phyloP scores from a whole-genome alignment of 495 filamentous ascomycete genomes.

The Aspergillus homomorphus region DNA sequence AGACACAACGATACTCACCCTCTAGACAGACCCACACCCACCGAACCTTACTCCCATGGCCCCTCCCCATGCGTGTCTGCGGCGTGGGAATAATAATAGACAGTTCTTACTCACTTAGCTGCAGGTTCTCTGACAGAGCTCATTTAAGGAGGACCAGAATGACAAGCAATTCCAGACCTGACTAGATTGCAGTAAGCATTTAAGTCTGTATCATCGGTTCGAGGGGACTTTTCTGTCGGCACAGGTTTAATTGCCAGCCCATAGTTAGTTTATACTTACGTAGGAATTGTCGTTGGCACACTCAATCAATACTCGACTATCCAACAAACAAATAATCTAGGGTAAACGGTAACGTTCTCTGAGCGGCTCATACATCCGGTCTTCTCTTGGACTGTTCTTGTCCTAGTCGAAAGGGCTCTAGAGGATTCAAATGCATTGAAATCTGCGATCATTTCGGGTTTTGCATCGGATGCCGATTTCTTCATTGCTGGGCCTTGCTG shows the following conservation, averaged over 20 bases:
- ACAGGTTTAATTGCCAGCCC: not conserved
- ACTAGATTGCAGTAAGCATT: not conserved
- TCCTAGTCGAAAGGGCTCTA: not conserved
- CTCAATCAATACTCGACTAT: not conserved
- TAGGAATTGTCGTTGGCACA: no score
- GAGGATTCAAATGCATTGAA: not conserved
- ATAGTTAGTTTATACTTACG: no score
- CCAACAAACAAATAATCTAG: not conserved
- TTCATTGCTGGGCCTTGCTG: not conserved
- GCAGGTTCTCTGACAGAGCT: slow-evolving; percentile 15
- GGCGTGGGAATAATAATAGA: not conserved
- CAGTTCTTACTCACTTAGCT: slow-evolving; percentile 15
- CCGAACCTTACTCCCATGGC: not conserved
- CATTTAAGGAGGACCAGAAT: not conserved
- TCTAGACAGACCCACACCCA: slow-evolving; percentile 6
- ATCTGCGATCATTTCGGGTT: not conserved
- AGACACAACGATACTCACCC: slow-evolving; percentile 2
- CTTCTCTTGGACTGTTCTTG: not conserved
- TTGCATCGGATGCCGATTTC: not conserved
- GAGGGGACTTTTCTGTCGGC: not conserved
- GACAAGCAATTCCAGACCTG: not conserved
- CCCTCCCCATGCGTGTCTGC: not conserved
- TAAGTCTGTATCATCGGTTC: not conserved
- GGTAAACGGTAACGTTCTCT: not conserved
- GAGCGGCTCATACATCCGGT: not conserved